Evolutionary conservation across 1,284 basidiomycete genomes (phyloP).

Genomic region (Erythrobasidium hasegawianum): DNA sequence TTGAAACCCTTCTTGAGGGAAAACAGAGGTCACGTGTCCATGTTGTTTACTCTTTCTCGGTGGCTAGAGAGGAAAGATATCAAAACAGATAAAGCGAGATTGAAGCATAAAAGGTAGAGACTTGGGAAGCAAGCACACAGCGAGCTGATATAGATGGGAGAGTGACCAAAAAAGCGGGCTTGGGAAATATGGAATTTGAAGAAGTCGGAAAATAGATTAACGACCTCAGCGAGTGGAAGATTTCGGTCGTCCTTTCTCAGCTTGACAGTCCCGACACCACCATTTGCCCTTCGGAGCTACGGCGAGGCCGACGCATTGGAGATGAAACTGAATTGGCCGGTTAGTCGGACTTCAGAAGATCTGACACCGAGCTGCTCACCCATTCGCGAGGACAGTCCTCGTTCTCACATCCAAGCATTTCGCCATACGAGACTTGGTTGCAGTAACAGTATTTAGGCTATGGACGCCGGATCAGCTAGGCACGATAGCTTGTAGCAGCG

Average conservation of each 20-base stretch:
- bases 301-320: constrained; percentile 38
- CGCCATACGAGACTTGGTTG: constrained; percentile 39
- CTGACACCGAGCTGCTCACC: constrained; percentile 28
- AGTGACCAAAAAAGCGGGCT: too few relatives aligned
- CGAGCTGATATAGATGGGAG: too few relatives aligned
- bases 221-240: too few relatives aligned
- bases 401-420: constrained; percentile 45
- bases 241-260: neutral
- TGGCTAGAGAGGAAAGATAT: too few relatives aligned
- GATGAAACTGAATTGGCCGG: constrained; percentile 39
- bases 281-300: constrained; percentile 38
- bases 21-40: too few relatives aligned
- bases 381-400: constrained; percentile 42
- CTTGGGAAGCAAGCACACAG: too few relatives aligned
- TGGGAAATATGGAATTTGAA: too few relatives aligned
- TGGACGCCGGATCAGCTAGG: neutral
- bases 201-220: too few relatives aligned
- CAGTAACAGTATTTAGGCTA: constrained; percentile 43
- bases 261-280: constrained; percentile 38
- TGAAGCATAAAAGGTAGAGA: too few relatives aligned
- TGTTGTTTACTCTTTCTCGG: too few relatives aligned
- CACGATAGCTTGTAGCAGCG: neutral
- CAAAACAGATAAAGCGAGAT: too few relatives aligned
- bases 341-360: neutral
- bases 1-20: too few relatives aligned